Base-by-base conservation (phyloP, 2,329 filamentous ascomycete genomes). In the Pseudogymnoascus sp. region DNA sequence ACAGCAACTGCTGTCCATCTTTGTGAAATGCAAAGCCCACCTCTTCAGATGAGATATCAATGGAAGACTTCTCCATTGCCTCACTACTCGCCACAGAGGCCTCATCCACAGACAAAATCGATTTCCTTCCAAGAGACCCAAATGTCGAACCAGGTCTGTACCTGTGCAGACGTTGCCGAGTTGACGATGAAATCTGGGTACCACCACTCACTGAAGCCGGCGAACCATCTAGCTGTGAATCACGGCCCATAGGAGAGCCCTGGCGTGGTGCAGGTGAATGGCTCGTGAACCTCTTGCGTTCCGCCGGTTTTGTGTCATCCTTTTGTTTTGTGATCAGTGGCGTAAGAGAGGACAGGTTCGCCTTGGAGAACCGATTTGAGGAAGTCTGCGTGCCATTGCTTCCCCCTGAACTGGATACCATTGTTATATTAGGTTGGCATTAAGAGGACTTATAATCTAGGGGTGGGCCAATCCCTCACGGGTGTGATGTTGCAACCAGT, bases 101-200 rank as follows among this genome's bases (percentile, higher is more conserved):
- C 53, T 71, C 70, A 5, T 68, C 71, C 14, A 69, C 62, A 47
- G 69, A 66, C 18, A 63, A 66, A 47, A 70, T 66, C 4, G 73
- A 73, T 60, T 65, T 71, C 56, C 68, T 71, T 12, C 72, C 72
- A 40, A 74, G 59, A 40, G 72, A 73, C 4, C 73, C 73, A 65
- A 74, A 73, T 25, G 73, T 65, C 10, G 71, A 73, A 31, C 66
- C 64, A 38, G 72, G 71, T 40, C 71, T 66, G 11, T 64, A 67
- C 60, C 73, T 74, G 60, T 72, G 69, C 7, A 72, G 44, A 37
- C 60, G 60, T 7, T 40, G 60, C 23, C 44, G 23, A 44, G 60
- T 35, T 16, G 40, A 28, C 2, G 60, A 35, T 40, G 35, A 62
- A n/a, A 35, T 62, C 18, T 40, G 35, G 5, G 33, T 31, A 1